phyloP scores from a whole-genome alignment of 768 basidiomycete genomes.

The Phaeolepiota aurea region DNA sequence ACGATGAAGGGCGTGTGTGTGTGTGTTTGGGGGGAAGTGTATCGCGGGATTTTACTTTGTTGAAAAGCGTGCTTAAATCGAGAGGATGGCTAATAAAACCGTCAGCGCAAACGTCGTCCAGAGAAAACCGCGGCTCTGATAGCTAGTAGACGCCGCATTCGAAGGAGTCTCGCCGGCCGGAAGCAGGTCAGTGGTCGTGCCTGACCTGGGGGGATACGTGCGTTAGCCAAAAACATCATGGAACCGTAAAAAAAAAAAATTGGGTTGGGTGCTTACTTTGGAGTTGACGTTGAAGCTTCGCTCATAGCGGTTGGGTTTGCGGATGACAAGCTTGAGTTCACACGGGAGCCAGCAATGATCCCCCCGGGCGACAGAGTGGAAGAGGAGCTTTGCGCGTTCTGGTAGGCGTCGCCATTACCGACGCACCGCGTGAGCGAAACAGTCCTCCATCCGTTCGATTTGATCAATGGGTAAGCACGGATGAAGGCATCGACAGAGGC shows the following conservation, averaged over 20 bases:
- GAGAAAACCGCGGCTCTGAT: too few relatives aligned
- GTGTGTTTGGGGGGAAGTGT: too few relatives aligned
- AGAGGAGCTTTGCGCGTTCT: conserved; percentile 31
- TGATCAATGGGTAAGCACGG: conserved; percentile 52
- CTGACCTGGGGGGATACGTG: background rate
- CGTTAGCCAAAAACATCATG: background rate
- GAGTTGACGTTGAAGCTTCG: background rate
- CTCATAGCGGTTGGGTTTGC: background rate
- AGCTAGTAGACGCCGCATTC: background rate
- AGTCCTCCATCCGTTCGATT: conserved; percentile 63
- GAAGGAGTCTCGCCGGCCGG: too few relatives aligned
- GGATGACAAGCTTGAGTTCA: background rate
- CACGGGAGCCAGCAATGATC: conserved; percentile 11
- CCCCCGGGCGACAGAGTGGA: conserved; percentile 20
- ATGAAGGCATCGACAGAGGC: conserved; percentile 61
- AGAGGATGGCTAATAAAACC: too few relatives aligned
- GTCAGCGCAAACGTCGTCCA: too few relatives aligned
- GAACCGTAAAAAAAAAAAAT: background rate
- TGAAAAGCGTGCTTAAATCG: too few relatives aligned
- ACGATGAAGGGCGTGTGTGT: too few relatives aligned
- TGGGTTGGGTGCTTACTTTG: background rate
- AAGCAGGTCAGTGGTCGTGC: background rate
- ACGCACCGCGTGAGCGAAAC: conserved; percentile 42
- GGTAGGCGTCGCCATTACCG: conserved; percentile 31
- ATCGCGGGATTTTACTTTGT: too few relatives aligned